These are phyloP conservation scores for Elongisporangium senticosum DNA, from an alignment of 352 stramenopile species.

Conservation along the genomic window DNA sequence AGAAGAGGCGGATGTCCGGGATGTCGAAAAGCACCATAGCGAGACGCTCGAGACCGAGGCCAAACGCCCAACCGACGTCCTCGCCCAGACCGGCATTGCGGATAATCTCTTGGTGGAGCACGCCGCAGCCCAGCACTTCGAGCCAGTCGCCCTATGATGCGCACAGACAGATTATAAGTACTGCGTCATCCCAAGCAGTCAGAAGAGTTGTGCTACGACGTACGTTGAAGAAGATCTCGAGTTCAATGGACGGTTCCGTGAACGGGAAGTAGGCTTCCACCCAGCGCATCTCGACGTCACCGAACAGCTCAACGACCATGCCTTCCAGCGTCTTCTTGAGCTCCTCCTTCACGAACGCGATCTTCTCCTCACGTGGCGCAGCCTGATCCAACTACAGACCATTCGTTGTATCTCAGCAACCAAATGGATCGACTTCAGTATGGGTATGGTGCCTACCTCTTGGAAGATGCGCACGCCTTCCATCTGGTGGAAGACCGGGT, in stretches of 20 bases:
- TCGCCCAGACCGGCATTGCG: slow-evolving; percentile 81
- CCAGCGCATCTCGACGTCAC: slow-evolving; percentile 95
- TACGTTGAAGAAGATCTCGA: slow-evolving; percentile 97
- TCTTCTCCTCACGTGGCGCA: slow-evolving; percentile 64
- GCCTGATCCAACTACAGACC: slow-evolving; percentile 30
- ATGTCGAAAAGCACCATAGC: slow-evolving; percentile 99
- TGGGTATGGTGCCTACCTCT: slow-evolving; percentile 31
- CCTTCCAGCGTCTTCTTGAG: slow-evolving; percentile 95
- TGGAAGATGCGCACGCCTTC: slow-evolving; percentile 96
- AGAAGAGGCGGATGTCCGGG: slow-evolving; percentile 99
- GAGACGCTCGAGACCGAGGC: slow-evolving; percentile 96
- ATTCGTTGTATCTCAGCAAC: not conserved
- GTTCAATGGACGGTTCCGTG: slow-evolving; percentile 96
- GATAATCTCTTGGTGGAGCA: slow-evolving; percentile 95
- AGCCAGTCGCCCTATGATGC: slow-evolving; percentile 91
- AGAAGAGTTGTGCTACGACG: not conserved
- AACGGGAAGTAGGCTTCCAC: slow-evolving; percentile 99
- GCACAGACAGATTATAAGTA: not conserved
- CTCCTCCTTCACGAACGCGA: slow-evolving; percentile 86
- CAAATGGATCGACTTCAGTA: not conserved
- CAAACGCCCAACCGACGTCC: slow-evolving; percentile 96
- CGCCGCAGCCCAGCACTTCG: slow-evolving; percentile 97
- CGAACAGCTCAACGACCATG: slow-evolving; percentile 90
- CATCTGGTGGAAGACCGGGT: slow-evolving; percentile 99
- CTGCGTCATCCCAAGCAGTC: not conserved